Base-by-base conservation (phyloP, 306 rosid genomes). In the Acacia crassicarpa region DNA sequence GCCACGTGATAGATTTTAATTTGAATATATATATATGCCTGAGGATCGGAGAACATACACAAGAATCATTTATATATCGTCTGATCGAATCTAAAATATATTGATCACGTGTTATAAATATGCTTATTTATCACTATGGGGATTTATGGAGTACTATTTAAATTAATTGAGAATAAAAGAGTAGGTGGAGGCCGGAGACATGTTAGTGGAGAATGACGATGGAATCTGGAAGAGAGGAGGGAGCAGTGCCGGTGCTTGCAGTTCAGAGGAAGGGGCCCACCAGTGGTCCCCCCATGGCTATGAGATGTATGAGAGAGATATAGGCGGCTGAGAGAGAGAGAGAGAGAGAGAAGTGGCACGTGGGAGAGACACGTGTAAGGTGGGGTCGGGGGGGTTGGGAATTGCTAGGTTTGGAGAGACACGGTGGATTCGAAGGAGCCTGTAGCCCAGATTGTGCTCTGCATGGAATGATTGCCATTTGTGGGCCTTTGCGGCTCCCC, bases 361-460 rank as follows among this genome's bases (percentile, higher is more conserved):
- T 77, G 82, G 32, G 66, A 62, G 19, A 8, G 49, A 38, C 49
- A 40, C 73, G 51, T 17, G 73, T 38, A 20, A 19, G 32, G 45
- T 58, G 32, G 65, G 65, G 25, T 2, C n/a, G 13, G 30, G n/a
- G n/a, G 43, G 0, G 41, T 38, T 38, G 41, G 41, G 8, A 6
- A 61, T 68, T 68, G 73, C 73, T 68, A 51, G 27, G 30, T 82
- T 67, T 83, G 82, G 85, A 74, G 82, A 79, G 85, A 78, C 90
- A 88, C 5, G 84, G 85, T 80, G 93, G 91, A 84, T 78, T 78
- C 82, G 78, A 1, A 65, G 75, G 33, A 51, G 54, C 82, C 89
- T 78, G 86, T 15, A 65, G 65, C 19, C 84, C 81, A 85, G 88
- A 90, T 85, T 74, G 79, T 80, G 86, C 84, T 83, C 69, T 76